Evolutionary conservation across 2,329 filamentous ascomycete genomes (phyloP), one percentile per base, ranked within the genome.

Genomic region (Leptoxyphium fumago): DNA sequence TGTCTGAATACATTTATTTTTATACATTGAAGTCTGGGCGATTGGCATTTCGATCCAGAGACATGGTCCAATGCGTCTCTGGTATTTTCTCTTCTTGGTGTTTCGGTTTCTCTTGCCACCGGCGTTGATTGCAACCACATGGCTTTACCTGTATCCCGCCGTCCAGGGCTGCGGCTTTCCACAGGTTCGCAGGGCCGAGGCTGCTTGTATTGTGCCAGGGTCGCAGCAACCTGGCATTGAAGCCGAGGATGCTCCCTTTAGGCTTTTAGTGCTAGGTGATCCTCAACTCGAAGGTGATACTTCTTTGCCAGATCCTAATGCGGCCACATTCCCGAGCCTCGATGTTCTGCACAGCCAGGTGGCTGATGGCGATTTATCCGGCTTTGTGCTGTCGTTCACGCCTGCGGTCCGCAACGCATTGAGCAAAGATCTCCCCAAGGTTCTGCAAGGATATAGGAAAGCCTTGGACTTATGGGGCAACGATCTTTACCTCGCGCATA

Each of bases 261-360:
- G 89, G 46, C 76, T 96, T 2, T 79, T 96, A 11, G 79, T 87
- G 1, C 75, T 96, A 17, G 89, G 84, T 48, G 89, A 96, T 61
- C 89, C 89, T 5, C 89, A 96, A 62, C 75, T 96, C 43, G 89
- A 96, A 65, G 89, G 89, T 54, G 85, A 94, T 59, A 86, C 82
- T 2, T 87, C 84, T 6, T 80, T 95, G 21, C 82, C 80, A 0
- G 59, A 63, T 15, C 61, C 65, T 1, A 61, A 69, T 21, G 68
- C 67, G 60, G 65, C 58, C 47, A 34, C n/a, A 9, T 62, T 64
- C 11, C 66, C 63, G 18, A 65, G 60, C 46, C 45, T 74, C 5
- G 38, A 28, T 14, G 11, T 6, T 13, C 11, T 40, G 8, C 18
- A 30, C 2, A 13, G 29, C 4, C 28, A 18, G 21, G 28, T 43